phyloP scores from a whole-genome alignment of 139 green algal genomes.

The Limnomonas spitsbergensis region DNA sequence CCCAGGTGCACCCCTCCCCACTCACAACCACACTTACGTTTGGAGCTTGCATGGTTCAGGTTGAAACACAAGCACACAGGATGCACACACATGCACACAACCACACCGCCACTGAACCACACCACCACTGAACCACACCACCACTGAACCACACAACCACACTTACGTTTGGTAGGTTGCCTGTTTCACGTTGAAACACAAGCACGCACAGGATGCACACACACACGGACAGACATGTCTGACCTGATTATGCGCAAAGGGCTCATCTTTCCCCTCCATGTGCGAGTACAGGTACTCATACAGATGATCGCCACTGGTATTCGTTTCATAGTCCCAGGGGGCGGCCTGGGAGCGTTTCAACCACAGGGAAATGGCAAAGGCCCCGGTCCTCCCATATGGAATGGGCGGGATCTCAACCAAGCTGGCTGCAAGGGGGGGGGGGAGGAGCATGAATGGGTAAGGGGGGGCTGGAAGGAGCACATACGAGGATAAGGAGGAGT shows the following conservation, averaged over 20 bases:
- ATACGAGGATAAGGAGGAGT: too few relatives aligned
- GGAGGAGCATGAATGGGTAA: background rate
- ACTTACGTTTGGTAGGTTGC: background rate
- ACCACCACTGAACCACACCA: too few relatives aligned
- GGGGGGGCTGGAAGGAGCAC: background rate
- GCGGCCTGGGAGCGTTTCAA: constrained; percentile 29
- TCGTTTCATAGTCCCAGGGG: background rate
- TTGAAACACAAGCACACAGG: too few relatives aligned
- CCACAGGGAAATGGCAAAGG: constrained; percentile 64
- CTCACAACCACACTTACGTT: too few relatives aligned
- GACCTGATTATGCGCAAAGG: background rate
- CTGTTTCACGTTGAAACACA: background rate
- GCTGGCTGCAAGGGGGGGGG: background rate
- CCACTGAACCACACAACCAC: too few relatives aligned
- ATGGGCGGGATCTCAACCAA: constrained; percentile 19
- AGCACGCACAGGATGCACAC: background rate
- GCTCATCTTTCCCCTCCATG: background rate
- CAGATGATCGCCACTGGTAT: background rate
- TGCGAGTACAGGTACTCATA: background rate
- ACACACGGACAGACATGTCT: background rate
- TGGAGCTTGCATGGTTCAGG: too few relatives aligned
- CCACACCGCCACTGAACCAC: too few relatives aligned
- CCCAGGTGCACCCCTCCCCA: too few relatives aligned
- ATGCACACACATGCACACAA: too few relatives aligned
- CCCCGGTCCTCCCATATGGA: constrained; percentile 35